Evolutionary conservation across 768 basidiomycete species (phyloP).

Genomic region (Lactifluus subvellereus): DNA sequence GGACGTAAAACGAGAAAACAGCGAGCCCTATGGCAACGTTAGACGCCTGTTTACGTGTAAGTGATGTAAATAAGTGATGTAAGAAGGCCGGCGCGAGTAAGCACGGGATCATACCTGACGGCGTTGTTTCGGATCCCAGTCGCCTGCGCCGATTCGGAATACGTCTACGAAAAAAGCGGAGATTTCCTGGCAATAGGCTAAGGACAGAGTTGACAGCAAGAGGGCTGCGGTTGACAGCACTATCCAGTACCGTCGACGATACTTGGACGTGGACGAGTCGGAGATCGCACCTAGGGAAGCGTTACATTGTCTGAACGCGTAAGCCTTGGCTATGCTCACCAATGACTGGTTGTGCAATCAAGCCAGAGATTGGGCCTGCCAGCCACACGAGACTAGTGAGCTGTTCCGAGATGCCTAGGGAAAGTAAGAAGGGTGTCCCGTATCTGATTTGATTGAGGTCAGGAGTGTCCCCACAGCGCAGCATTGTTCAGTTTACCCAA

Average conservation of each 20-base stretch:
- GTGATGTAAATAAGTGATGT: conserved; percentile 5
- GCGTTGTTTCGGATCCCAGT: conserved; percentile 78
- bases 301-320: neutral
- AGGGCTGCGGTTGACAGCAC: conserved; percentile 80
- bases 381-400: conserved; percentile 94
- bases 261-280: conserved; percentile 86
- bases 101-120: conserved; percentile 40
- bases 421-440: conserved; percentile 89
- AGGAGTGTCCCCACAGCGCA: neutral
- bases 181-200: conserved; percentile 77
- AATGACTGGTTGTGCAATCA: conserved; percentile 95
- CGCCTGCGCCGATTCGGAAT: conserved; percentile 67
- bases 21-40: conserved; percentile 79
- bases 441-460: conserved; percentile 48
- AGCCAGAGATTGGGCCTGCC: conserved; percentile 89
- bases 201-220: conserved; percentile 64
- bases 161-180: conserved; percentile 74
- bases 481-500: conserved; percentile 55
- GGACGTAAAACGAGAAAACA: conserved; percentile 82
- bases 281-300: conserved; percentile 75
- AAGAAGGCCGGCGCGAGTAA: conserved; percentile 6
- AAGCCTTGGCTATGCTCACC: conserved; percentile 44
- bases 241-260: conserved; percentile 90
- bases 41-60: conserved; percentile 42
- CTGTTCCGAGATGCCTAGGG: conserved; percentile 76